phyloP scores from a whole-genome alignment of 345 rosid genomes.

The Eucalyptus microcorys region DNA sequence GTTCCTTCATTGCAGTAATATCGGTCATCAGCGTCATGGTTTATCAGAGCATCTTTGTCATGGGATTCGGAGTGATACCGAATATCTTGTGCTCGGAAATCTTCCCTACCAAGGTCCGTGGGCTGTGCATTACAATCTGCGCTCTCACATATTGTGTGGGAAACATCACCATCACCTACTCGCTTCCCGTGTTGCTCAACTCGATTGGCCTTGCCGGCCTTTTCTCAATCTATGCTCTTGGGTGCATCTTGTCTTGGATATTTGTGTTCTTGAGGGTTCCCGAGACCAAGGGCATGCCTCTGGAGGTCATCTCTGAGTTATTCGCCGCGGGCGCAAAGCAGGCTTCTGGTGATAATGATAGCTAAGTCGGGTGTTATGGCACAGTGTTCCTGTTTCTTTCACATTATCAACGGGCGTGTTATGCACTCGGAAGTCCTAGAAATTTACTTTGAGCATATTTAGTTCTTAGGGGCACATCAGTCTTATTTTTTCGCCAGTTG shows the following conservation, averaged over 20 bases:
- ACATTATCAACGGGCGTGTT: not conserved
- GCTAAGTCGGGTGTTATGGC: not conserved
- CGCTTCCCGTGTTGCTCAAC: slow-evolving; percentile 15
- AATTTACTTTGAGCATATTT: not conserved
- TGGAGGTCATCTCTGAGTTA: slow-evolving; percentile 31
- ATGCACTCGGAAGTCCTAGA: not conserved
- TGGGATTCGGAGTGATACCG: slow-evolving; percentile 23
- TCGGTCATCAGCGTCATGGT: slow-evolving; percentile 8
- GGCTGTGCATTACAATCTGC: slow-evolving; percentile 24
- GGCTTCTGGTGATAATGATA: not conserved
- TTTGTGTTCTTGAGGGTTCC: slow-evolving; percentile 29
- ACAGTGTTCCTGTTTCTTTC: not conserved
- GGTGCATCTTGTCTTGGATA: slow-evolving; percentile 17
- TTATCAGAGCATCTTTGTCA: slow-evolving; percentile 17
- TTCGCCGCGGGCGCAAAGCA: slow-evolving; percentile 8
- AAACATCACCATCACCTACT: slow-evolving; percentile 15
- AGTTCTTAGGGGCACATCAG: not conserved
- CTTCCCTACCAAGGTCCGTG: slow-evolving; percentile 22
- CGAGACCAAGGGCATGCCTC: slow-evolving; percentile 38
- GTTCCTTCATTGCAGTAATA: slow-evolving; percentile 2
- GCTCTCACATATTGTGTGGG: slow-evolving; percentile 21
- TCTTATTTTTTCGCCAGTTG: not conserved
- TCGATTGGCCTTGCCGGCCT: slow-evolving; percentile 16
- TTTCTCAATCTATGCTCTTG: slow-evolving; percentile 6
- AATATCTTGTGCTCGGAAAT: slow-evolving; percentile 30